Conservation (phyloP, 805 yeast species). For the Saccharomycopsis lassenensis region DNA sequence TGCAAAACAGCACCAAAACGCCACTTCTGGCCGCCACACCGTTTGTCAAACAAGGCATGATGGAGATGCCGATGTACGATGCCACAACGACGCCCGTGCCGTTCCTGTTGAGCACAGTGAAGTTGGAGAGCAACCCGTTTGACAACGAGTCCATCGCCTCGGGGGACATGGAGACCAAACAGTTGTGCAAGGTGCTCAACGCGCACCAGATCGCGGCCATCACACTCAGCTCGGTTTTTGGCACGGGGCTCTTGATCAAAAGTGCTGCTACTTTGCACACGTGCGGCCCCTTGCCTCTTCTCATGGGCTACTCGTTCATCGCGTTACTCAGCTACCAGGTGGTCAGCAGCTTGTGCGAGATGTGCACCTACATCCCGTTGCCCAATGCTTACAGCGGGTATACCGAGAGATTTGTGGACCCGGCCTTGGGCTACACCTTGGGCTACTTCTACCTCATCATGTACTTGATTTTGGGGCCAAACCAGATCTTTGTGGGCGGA, state of each 20-base stretch:
- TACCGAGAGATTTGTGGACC: conserved; percentile 47
- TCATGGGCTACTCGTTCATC: conserved; percentile 39
- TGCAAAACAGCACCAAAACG: too few relatives aligned
- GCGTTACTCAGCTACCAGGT: conserved; percentile 13
- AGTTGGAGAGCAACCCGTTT: background rate
- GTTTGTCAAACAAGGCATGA: too few relatives aligned
- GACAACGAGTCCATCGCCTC: background rate
- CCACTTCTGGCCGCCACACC: too few relatives aligned
- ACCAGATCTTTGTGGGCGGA: conserved; percentile 43
- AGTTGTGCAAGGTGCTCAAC: conserved; percentile 8
- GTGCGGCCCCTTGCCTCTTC: conserved; percentile 66
- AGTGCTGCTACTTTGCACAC: conserved; percentile 48
- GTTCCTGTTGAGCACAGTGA: too few relatives aligned
- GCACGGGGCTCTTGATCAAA: conserved; percentile 75
- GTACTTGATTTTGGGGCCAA: conserved; percentile 41
- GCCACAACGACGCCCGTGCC: too few relatives aligned
- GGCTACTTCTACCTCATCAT: conserved; percentile 47
- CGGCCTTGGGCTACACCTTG: conserved; percentile 52
- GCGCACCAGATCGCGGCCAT: conserved; percentile 17
- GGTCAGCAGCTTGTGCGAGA: conserved; percentile 47
- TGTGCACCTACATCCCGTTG: conserved; percentile 66
- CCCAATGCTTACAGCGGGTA: conserved; percentile 58
- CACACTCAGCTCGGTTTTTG: conserved; percentile 29
- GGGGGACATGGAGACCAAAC: background rate
- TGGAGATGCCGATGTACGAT: too few relatives aligned